Evolutionary conservation across 2,329 filamentous ascomycete genomes (phyloP).

Genomic region (Aspergillus costaricaensis): DNA sequence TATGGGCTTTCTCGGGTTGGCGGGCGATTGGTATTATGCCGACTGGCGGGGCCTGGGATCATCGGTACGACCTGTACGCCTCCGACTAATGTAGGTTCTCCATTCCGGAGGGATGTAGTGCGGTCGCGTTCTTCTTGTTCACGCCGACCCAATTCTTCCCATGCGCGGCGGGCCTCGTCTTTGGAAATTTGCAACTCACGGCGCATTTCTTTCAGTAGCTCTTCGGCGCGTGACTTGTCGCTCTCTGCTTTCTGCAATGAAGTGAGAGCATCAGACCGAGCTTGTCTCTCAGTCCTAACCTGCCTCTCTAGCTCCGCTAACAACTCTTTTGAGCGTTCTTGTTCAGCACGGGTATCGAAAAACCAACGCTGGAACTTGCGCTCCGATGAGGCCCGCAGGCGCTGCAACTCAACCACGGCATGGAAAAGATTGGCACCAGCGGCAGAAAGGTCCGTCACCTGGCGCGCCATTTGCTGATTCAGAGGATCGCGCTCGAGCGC

Average conservation of each 20-base stretch:
- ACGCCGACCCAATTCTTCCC: constrained; percentile 91
- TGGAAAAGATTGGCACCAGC: constrained; percentile 97
- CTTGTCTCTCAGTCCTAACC: constrained; percentile 72
- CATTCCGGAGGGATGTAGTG: constrained; percentile 80
- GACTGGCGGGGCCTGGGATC: constrained; percentile 68
- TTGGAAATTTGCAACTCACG: constrained; percentile 93
- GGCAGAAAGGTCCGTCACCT: constrained; percentile 95
- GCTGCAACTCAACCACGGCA: constrained; percentile 92
- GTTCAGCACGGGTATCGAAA: constrained; percentile 86
- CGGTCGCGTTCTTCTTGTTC: constrained; percentile 92
- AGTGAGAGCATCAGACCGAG: constrained; percentile 66
- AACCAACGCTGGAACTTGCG: constrained; percentile 99
- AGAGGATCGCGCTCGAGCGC: constrained; percentile 81
- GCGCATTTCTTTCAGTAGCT: constrained; percentile 83
- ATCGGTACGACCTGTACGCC: constrained; percentile 95
- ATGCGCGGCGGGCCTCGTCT: constrained; percentile 90
- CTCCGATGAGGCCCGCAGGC: constrained; percentile 90
- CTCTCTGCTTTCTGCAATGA: constrained; percentile 67
- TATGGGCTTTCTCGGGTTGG: constrained; percentile 51
- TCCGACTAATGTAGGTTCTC: constrained; percentile 83
- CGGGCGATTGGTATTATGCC: constrained; percentile 52
- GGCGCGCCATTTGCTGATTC: constrained; percentile 83
- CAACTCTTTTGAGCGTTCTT: constrained; percentile 80
- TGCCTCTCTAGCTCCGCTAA: constrained; percentile 76
- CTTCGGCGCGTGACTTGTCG: constrained; percentile 70